These are phyloP conservation scores for Adansonia rubrostipa DNA, from an alignment of 441 rosid species.

Conservation along the genomic window DNA sequence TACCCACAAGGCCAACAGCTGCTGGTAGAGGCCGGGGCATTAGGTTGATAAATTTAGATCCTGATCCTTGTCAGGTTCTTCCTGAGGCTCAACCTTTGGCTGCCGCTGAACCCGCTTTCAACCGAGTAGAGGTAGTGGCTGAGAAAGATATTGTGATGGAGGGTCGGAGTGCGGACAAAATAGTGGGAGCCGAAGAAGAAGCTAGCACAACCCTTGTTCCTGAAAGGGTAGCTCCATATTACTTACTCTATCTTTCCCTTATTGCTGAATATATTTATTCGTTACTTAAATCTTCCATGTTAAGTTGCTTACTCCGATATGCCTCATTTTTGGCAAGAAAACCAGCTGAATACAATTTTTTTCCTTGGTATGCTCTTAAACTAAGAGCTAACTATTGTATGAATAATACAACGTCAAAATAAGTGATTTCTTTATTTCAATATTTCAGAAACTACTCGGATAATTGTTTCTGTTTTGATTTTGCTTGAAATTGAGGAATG, in stretches of 20 bases:
- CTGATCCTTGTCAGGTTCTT: conserved; percentile 78
- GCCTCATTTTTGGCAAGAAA: neutral
- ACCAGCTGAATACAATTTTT: neutral
- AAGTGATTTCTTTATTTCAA: neutral
- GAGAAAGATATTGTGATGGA: conserved; percentile 80
- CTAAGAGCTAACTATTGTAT: neutral
- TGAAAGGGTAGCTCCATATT: conserved; percentile 66
- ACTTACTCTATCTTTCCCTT: conserved; percentile 22
- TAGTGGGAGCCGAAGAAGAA: conserved; percentile 80
- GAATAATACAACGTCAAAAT: neutral
- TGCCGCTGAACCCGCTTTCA: conserved; percentile 67
- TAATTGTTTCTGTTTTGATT: neutral
- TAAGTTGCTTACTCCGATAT: conserved; percentile 6
- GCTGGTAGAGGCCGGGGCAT: conserved; percentile 91
- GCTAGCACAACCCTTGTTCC: conserved; percentile 85
- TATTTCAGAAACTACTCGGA: neutral
- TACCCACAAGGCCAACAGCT: conserved; percentile 70
- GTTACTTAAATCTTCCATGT: neutral
- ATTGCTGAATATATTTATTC: neutral
- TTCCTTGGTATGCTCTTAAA: neutral
- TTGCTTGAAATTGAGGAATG: neutral
- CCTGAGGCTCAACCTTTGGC: conserved; percentile 66
- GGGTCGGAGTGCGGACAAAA: conserved; percentile 78
- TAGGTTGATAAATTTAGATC: conserved; percentile 84
- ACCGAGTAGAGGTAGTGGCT: conserved; percentile 73